Evolutionary conservation across 1,284 basidiomycete genomes (phyloP).

Genomic region (Cryptococcus neoformans): DNA sequence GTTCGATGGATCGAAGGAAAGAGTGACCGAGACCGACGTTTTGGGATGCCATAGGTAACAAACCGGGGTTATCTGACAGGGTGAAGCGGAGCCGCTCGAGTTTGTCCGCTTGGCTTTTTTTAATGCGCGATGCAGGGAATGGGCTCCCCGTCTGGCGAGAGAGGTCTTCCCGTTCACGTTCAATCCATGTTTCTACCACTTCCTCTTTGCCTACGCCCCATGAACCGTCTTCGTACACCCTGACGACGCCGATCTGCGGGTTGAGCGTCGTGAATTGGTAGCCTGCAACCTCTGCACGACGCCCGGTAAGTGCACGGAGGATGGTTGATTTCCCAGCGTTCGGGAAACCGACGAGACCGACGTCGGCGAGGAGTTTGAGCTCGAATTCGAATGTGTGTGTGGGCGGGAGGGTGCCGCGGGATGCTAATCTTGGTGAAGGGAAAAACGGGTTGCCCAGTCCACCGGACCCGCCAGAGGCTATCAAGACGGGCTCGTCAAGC

Average conservation of each 20-base stretch:
- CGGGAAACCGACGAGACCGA: conserved; percentile 93
- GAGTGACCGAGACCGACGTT: conserved; percentile 92
- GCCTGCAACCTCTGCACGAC: conserved; percentile 80
- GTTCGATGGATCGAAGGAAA: conserved; percentile 90
- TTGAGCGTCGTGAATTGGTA: conserved; percentile 96
- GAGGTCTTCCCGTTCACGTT: conserved; percentile 56
- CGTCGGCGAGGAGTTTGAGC: conserved; percentile 89
- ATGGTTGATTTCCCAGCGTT: conserved; percentile 83
- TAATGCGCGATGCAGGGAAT: not conserved
- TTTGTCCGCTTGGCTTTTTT: not conserved
- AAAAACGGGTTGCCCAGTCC: conserved; percentile 92
- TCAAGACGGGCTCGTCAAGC: conserved; percentile 58
- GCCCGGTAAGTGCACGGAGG: conserved; percentile 82
- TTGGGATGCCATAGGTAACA: conserved; percentile 77
- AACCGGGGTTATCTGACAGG: conserved; percentile 95
- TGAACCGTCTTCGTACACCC: conserved; percentile 74
- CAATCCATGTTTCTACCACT: conserved; percentile 66
- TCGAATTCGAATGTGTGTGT: conserved; percentile 82
- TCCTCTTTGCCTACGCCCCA: conserved; percentile 53
- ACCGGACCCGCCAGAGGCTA: conserved; percentile 76
- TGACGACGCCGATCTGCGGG: conserved; percentile 89
- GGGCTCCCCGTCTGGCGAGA: conserved; percentile 19
- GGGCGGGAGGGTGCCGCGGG: conserved; percentile 76
- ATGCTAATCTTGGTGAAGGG: conserved; percentile 64
- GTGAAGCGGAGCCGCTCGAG: conserved; percentile 79